phyloP scores from a whole-genome alignment of 305 asterid genomes.

The Solanum hybrid region DNA sequence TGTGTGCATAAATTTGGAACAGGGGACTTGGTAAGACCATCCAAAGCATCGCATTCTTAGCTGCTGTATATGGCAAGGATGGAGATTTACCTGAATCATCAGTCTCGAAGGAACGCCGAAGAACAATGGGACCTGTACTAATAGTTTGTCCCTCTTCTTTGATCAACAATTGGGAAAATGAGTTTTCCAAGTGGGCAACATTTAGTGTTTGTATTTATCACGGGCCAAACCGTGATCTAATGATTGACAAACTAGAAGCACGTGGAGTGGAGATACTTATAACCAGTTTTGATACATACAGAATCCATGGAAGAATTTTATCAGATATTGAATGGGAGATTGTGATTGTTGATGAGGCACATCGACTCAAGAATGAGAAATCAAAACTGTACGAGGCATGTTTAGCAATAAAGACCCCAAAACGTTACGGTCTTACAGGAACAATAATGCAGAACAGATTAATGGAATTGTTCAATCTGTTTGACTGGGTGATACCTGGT shows the following conservation, averaged over 20 bases:
- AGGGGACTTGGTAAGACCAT: conserved; percentile 99
- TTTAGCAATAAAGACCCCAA: conserved; percentile 57
- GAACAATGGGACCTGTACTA: conserved; percentile 57
- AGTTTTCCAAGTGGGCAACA: conserved; percentile 85
- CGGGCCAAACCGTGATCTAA: conserved; percentile 76
- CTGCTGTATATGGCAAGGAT: conserved; percentile 75
- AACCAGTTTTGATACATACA: conserved; percentile 87
- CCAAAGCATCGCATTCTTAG: conserved; percentile 87
- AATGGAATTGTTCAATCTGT: conserved; percentile 84
- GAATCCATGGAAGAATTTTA: conserved; percentile 66
- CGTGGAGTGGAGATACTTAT: conserved; percentile 59
- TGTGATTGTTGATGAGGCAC: conserved; percentile 85
- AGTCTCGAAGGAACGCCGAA: conserved; percentile 12
- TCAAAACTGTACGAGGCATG: conserved; percentile 76
- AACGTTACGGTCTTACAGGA: conserved; percentile 91
- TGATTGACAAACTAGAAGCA: conserved; percentile 58
- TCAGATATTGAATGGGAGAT: conserved; percentile 72
- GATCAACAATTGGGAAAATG: conserved; percentile 89
- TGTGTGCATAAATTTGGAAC: conserved; percentile 1
- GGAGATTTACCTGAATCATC: conserved; percentile 31
- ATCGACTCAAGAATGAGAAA: conserved; percentile 84
- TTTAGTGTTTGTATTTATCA: conserved; percentile 74
- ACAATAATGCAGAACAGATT: conserved; percentile 92
- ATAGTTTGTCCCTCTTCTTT: conserved; percentile 86
- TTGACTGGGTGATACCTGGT: conserved; percentile 83